Percentiles rank a stretch among this genome's conserved stretches.
Evolutionary conservation across 495 filamentous ascomycete species (phyloP).

Genomic region (Copromyces sp.): DNA sequence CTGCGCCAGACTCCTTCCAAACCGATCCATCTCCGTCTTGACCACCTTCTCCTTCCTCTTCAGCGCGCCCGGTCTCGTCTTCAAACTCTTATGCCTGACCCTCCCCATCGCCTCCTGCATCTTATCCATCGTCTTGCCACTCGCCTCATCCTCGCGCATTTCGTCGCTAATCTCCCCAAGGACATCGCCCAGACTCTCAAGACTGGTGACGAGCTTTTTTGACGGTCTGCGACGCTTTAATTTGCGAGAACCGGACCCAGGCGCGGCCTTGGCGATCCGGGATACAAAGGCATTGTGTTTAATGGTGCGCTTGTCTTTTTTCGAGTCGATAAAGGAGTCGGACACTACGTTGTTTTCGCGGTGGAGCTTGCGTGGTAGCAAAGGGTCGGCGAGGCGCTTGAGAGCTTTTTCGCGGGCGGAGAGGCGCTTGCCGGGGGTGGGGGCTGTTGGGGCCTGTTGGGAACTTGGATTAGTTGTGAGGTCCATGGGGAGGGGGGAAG

Average conservation of each 20-base stretch:
- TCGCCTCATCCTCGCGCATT: constrained; percentile 14
- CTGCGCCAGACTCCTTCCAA: constrained; percentile 70
- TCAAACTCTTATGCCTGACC: constrained; percentile 60
- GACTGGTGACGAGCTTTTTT: constrained; percentile 64
- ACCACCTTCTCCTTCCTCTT: constrained; percentile 76
- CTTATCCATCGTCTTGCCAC: constrained; percentile 18
- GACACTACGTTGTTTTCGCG: constrained; percentile 27
- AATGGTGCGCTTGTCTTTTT: constrained; percentile 67
- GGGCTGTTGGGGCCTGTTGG: constrained; percentile 22
- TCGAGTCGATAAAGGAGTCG: constrained; percentile 49
- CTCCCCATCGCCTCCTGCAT: constrained; percentile 33
- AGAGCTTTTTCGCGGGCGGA: constrained; percentile 22
- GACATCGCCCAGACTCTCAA: constrained; percentile 68
- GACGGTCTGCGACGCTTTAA: no score
- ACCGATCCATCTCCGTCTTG: constrained; percentile 67
- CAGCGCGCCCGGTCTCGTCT: constrained; percentile 63
- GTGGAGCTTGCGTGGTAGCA: constrained; percentile 31
- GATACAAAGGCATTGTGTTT: constrained; percentile 67
- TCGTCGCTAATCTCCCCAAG: constrained; percentile 47
- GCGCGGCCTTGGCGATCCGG: constrained; percentile 55
- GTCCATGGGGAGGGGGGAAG: no score
- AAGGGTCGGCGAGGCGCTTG: constrained; percentile 22
- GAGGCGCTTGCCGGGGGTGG: constrained; percentile 14
- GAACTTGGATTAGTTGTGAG: neutral
- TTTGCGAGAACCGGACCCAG: no score